Base-by-base conservation (phyloP, 306 rosid genomes). In the Trifolium dubium region DNA sequence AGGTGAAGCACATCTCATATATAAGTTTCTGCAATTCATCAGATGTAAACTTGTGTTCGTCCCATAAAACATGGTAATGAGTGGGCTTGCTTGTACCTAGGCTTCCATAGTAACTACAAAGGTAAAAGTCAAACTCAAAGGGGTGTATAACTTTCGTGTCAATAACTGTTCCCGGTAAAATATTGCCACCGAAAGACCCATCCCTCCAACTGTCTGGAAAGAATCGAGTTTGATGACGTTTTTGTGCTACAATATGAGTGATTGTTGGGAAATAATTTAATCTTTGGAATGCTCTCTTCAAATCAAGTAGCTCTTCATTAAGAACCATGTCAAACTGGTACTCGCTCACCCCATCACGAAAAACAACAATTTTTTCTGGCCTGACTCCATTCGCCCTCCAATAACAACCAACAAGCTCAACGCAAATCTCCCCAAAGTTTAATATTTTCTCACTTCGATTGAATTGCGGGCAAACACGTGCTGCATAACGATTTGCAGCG, bases 321-420 rank as follows among this genome's bases (percentile, higher is more conserved):
- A 91, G 92, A 81, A 84, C 97, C 97, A 91, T 91, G 72, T 91
- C 92, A 78, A 91, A 91, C 46, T 91, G 95, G 43, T 85, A 84
- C 67, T 87, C 95, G 17, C 95, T 86, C 4, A 91, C 97, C 65
- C 97, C 97, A 76, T 89, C 95, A 2, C 95, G 92, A 18, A 91
- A 91, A 69, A 91, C 30, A 44, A 91, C 80, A 66, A 91, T 84
- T 70, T 75, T 86, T 15, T 71, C 82, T 0, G 95, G 97, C 72
- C 76, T 77, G 37, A 80, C 86, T 51, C 81, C 80, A 69, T 84
- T 91, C 29, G 54, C 10, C 58, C 49, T 77, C n/a, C 32, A 28
- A 61, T 89, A 91, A 1, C 89, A 67, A 61, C 77, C 62, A 44
- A 89, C 83, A 81, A 91, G 95, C 75, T 87, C 95, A 75, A 83